Evolutionary conservation across 2,329 filamentous ascomycete species (phyloP), one percentile per base, ranked within the genome.

Genomic region (Ascochyta pisi): DNA sequence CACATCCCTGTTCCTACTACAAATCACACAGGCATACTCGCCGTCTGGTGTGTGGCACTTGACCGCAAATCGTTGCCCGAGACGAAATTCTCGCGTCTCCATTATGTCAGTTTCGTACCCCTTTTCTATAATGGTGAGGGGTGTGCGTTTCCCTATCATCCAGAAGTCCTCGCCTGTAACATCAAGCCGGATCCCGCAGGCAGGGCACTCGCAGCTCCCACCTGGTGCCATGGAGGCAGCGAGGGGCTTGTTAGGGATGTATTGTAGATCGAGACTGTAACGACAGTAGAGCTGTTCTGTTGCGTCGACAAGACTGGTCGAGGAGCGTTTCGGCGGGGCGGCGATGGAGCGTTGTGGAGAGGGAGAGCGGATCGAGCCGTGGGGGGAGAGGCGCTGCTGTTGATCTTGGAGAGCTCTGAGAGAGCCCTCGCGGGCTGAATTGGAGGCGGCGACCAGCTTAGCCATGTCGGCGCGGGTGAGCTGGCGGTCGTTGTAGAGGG

Each of bases 381-480:
- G 38, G 2, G 58, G 45, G 2, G 64, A 63, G 35, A 76, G 62
- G n/a, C 74, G 72, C 22, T 67, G 61, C 60, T 75, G 70, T 34
- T 75, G 73, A 38, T 68, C 56, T 26, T 69, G 66, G 10, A 79
- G 63, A 0, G 77, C 77, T 23, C 73, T 66, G 26, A 79, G 58
- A 4, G 75, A 76, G 24, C 74, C 73, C 46, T 78, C 74, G n/a
- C 76, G 73, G 3, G 77, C 77, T 10, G 71, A 62, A 44, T 78
- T 71, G 12, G 78, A 77, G 33, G 77, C 77, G 2, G 70, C 69
- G 27, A 78, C 68, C 8, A 79, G 68, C 44, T 74, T 76, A 8
- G 72, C 66, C 62, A 77, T 73, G 58, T 79, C 76, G 48, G 69
- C 64, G 46, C 71, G 73, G 12, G 72, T 72, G 15, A 78, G 68